These are phyloP conservation scores for Geotrichum candidum DNA, from an alignment of 1,139 yeast genomes.

Conservation along the genomic window DNA sequence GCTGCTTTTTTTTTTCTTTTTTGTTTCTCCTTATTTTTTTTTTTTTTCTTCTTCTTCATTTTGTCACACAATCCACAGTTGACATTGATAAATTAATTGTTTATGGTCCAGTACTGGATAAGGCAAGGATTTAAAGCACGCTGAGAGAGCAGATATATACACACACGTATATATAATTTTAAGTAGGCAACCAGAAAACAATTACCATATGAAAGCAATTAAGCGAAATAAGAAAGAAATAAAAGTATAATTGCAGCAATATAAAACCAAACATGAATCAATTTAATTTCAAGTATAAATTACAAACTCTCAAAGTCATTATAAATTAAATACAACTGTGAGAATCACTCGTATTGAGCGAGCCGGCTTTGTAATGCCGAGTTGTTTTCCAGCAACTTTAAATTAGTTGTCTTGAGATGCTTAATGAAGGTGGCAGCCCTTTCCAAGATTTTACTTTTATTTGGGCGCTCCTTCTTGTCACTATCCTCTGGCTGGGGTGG, in stretches of 20 bases:
- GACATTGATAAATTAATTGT: conserved; percentile 17
- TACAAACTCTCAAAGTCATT: neutral
- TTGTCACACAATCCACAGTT: neutral
- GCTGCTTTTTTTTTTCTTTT: neutral
- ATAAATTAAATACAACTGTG: neutral
- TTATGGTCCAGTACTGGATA: conserved; percentile 11
- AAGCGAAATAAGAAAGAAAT: neutral
- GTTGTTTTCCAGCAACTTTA: conserved; percentile 1
- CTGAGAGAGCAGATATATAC: neutral
- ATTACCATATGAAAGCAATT: neutral
- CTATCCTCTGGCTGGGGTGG: neutral
- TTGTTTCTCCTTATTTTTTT: neutral
- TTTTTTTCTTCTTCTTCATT: neutral
- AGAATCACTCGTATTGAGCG: neutral
- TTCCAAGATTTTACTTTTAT: conserved; percentile 13
- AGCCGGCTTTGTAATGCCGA: neutral
- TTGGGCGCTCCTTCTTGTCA: conserved; percentile 6
- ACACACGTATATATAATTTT: no score
- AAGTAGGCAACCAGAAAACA: neutral
- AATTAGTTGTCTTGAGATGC: conserved; percentile 6
- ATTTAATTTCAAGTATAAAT: neutral
- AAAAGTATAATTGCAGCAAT: neutral
- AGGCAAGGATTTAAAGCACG: conserved; percentile 12
- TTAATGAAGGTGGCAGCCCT: conserved; percentile 13
- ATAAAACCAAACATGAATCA: neutral